Percentiles rank a stretch among this genome's conserved stretches.
Evolutionary conservation across 441 rosid species (phyloP).

Genomic region (Metrosideros polymorpha): DNA sequence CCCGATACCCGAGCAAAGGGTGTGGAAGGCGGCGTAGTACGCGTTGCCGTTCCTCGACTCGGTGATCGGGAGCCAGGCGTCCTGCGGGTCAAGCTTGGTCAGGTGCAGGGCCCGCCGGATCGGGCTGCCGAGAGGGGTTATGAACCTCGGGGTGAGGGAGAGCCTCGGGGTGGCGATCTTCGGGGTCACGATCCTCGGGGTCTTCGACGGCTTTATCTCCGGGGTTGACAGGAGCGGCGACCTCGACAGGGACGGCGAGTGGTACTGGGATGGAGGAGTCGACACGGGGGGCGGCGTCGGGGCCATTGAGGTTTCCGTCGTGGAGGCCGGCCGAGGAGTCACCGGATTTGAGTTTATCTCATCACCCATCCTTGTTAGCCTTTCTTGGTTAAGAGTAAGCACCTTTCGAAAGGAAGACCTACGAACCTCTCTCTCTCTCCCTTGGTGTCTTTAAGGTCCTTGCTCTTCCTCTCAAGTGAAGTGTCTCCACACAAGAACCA

Average conservation of each 20-base stretch:
- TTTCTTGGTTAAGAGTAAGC: not conserved
- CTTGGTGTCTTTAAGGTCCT: not conserved
- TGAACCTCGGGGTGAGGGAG: slow-evolving; percentile 33
- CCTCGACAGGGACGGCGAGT: slow-evolving; percentile 55
- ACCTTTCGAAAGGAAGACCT: not conserved
- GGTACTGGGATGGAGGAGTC: slow-evolving; percentile 56
- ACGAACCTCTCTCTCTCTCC: not conserved
- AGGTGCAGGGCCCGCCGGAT: slow-evolving; percentile 36
- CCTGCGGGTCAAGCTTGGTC: slow-evolving; percentile 56
- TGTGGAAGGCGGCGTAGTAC: slow-evolving; percentile 55
- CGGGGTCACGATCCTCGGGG: slow-evolving; percentile 27
- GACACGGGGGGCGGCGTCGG: slow-evolving; percentile 40
- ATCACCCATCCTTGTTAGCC: slow-evolving; percentile 12
- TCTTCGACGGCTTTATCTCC: slow-evolving; percentile 19
- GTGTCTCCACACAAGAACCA: not conserved
- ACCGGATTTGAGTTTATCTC: slow-evolving; percentile 22
- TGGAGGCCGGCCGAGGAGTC: slow-evolving; percentile 18
- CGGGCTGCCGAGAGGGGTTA: slow-evolving; percentile 54
- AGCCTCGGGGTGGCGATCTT: slow-evolving; percentile 20
- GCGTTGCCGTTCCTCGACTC: slow-evolving; percentile 63
- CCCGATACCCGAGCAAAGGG: slow-evolving; percentile 66
- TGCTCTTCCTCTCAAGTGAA: not conserved
- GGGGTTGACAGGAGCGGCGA: slow-evolving; percentile 37
- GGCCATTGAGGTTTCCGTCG: not conserved
- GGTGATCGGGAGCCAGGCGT: slow-evolving; percentile 74